Conservation (phyloP, 208 protist genomes). For the Leishmania amazonensis region DNA sequence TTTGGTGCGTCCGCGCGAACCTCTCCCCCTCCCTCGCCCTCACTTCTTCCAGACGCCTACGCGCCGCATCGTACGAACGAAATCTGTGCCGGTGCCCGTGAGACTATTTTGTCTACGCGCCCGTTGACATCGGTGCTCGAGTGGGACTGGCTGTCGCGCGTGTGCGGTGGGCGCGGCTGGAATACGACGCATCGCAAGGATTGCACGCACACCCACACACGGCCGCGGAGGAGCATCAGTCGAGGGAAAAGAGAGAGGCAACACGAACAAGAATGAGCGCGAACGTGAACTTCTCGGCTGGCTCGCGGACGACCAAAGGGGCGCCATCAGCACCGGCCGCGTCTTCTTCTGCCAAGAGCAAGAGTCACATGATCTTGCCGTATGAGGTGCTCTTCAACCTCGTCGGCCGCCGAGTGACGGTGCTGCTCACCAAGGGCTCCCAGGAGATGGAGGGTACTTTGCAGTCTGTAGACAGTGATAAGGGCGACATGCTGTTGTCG, state of each 20-base stretch:
- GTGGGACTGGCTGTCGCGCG: not conserved
- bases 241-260: too few species aligned
- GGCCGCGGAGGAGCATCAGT: not conserved
- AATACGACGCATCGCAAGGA: not conserved
- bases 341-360: slow-evolving; percentile 10
- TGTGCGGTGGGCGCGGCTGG: not conserved
- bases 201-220: not conserved
- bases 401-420: slow-evolving; percentile 67
- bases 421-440: slow-evolving; percentile 55
- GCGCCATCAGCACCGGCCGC: not conserved
- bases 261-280: slow-evolving; percentile 25
- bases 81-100: not conserved
- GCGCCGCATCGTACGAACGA: not conserved
- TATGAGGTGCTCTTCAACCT: slow-evolving; percentile 75
- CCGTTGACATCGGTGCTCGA: not conserved
- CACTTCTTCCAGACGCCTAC: not conserved
- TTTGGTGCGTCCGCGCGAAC: too few species aligned
- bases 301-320: not conserved
- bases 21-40: not conserved
- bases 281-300: slow-evolving; percentile 33
- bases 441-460: slow-evolving; percentile 75
- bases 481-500: slow-evolving; percentile 69
- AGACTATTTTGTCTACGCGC: not conserved
- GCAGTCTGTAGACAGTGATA: slow-evolving; percentile 67
- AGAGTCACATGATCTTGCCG: slow-evolving; percentile 59